A percentile compares a stretch with the other conserved stretches of the same genome.
Conservation (phyloP, 2,329 filamentous ascomycete genomes). For the Aureobasidium sp. region DNA sequence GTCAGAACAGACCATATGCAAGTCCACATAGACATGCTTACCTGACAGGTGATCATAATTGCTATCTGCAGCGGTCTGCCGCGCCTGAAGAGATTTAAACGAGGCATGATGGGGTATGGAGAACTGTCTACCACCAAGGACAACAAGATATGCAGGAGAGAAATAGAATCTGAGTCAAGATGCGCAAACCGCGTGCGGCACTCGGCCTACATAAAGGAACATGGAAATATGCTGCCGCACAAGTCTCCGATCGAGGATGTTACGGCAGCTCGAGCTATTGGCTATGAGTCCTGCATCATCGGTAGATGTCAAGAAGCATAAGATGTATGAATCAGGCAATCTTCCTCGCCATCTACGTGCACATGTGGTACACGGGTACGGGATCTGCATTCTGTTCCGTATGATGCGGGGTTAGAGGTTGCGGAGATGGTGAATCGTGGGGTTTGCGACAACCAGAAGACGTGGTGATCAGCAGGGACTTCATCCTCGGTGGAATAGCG, state of each 20-base stretch:
- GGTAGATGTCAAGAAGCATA: neutral
- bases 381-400: neutral
- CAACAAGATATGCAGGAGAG: neutral
- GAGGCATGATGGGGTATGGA: neutral
- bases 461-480: conserved; percentile 11
- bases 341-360: neutral
- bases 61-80: conserved; percentile 25
- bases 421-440: neutral
- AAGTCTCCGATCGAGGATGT: neutral
- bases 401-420: conserved; percentile 1
- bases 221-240: neutral
- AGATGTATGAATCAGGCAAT: neutral
- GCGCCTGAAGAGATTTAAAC: conserved; percentile 25
- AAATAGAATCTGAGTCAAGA: neutral
- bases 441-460: neutral
- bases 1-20: neutral
- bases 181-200: neutral
- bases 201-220: neutral
- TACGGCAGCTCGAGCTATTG: neutral
- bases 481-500: neutral
- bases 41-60: conserved; percentile 27
- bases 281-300: neutral
- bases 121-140: neutral
- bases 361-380: neutral
- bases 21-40: neutral